Conservation (phyloP, 73 alveolate genomes). For the Paramecium tetraurelia region DNA sequence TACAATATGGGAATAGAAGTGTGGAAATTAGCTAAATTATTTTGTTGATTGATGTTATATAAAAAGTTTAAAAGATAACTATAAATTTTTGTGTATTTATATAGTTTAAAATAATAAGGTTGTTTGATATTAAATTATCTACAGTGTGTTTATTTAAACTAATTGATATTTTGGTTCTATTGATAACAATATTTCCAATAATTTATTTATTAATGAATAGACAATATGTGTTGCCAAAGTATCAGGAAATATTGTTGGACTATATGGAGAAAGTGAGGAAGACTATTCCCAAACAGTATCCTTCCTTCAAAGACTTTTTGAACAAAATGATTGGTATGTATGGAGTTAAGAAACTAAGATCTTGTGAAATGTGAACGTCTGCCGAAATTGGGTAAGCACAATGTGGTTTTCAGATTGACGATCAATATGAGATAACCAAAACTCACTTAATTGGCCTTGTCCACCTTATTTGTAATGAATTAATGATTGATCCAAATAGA, state of each 20-base stretch:
- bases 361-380: background rate
- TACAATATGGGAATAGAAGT: too few species aligned
- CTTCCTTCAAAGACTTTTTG: conserved; percentile 46
- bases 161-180: background rate
- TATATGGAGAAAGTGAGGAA: conserved; percentile 45
- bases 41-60: too few species aligned
- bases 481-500: background rate
- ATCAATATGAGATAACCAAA: conserved; percentile 30
- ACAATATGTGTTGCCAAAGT: background rate
- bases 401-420: conserved; percentile 7
- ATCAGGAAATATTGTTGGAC: background rate
- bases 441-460: background rate
- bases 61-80: too few species aligned
- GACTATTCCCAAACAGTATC: conserved; percentile 53
- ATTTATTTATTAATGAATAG: background rate
- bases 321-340: conserved; percentile 54
- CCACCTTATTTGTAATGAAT: background rate
- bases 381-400: conserved; percentile 2
- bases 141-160: background rate
- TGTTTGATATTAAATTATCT: too few species aligned
- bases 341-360: background rate
- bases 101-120: too few species aligned
- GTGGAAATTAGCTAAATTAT: too few species aligned
- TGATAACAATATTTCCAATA: background rate
- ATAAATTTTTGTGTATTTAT: too few species aligned